Evolutionary conservation across 2,329 filamentous ascomycete species (phyloP), one percentile per base, ranked within the genome.

Genomic region (Verticillium longisporum): DNA sequence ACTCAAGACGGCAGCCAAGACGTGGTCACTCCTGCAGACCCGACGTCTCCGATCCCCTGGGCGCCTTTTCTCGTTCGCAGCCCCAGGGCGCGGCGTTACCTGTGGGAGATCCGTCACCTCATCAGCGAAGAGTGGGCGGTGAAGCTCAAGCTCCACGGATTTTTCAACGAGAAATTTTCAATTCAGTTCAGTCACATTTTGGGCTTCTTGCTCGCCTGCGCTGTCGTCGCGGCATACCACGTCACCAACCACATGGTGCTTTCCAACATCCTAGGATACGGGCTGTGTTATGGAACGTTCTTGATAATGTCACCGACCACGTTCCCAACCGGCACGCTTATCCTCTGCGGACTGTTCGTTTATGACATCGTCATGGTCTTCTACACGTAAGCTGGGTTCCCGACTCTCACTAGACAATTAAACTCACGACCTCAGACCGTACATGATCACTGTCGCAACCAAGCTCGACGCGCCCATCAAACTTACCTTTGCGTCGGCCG

Each of bases 341-440:
- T 98, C 10, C 80, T 98, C 1, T 77, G 80, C 10, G 91, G 89
- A 0, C 80, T 98, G 1, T 98, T 98, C 77, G 86, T 96, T 70
- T 99, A 99, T 70, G 94, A 99, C 71, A 94, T 99, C 57, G 87
- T 95, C 73, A 92, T 94, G 81, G 91, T 95, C 6, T 95, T 95
- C 71, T 95, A 89, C 71, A 93, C 90, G 78, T 87, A 71, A 75
- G 84, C 80, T 26, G 14, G 4, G 2, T 5, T 6, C 15, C 4
- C 38, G 15, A 3, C 26, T 26, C 26, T 26, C 38, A 10, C 4
- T 10, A 50, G 31, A 14, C 68, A 72, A 64, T 73, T 64, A 13
- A 59, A 26, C 13, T 4, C 6, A 26, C 9, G 3, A 11, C n/a
- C 32, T 1, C 61, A 89, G 86, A 0, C 91, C 91, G 0, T 87